These are phyloP conservation scores for Platanthera guangdongensis DNA, from an alignment of 106 monocot genomes.

Conservation along the genomic window DNA sequence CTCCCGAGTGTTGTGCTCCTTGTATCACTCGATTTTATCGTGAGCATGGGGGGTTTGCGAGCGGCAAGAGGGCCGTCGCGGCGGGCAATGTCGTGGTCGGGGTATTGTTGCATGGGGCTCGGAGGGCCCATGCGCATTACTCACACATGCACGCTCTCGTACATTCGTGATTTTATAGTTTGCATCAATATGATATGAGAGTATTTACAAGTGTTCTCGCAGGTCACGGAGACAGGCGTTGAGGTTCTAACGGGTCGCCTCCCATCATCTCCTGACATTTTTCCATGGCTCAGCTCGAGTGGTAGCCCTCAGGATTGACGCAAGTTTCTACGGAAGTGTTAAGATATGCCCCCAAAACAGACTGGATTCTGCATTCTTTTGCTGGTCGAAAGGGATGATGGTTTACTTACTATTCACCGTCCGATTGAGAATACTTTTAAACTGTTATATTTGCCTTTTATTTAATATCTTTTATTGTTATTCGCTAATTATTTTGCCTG, in stretches of 20 bases:
- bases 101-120: too few species aligned
- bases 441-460: neutral
- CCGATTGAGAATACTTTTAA: neutral
- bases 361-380: neutral
- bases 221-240: conserved; percentile 94
- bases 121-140: too few species aligned
- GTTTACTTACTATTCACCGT: neutral
- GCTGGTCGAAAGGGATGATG: neutral
- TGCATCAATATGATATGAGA: neutral
- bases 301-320: neutral
- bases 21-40: too few species aligned
- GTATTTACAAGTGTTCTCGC: conserved; percentile 8
- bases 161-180: neutral
- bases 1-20: too few species aligned
- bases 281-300: conserved; percentile 73
- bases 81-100: too few species aligned
- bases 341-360: neutral
- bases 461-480: neutral
- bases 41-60: too few species aligned
- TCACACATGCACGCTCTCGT: neutral
- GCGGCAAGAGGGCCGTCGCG: too few species aligned
- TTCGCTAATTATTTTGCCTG: neutral
- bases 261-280: conserved; percentile 80
- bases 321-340: neutral
- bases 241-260: conserved; percentile 90